Base-by-base conservation (phyloP, 2,329 filamentous ascomycete genomes). In the Colletotrichum nymphaeae region DNA sequence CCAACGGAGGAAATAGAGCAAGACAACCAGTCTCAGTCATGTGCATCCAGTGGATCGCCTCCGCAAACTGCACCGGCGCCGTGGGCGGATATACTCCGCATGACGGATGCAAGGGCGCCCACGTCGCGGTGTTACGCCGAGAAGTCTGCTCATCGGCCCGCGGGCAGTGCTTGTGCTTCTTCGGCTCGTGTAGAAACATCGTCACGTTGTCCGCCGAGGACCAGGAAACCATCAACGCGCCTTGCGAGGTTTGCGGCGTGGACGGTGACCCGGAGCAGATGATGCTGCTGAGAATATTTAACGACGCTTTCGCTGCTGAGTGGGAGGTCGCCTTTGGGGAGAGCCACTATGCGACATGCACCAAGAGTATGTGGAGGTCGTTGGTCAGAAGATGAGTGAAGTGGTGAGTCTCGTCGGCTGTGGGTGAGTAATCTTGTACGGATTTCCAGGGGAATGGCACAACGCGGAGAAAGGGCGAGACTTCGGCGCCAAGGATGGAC, bases 11-110 rank as follows among this genome's bases (percentile, higher is more conserved):
- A 26, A 26, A 4, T 26, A 26, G 26, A 26, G 26, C 3, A 26
- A 26, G 26, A 26, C 4, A 26, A 6, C 26, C 26, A 26, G 26
- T 26, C 26, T 4, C 26, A 26, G n/a, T 4, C 59, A 65, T 73
- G 70, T 69, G 70, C 67, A 70, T 65, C 60, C 70, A 73, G 67
- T 73, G 67, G 67, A 73, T 65, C 35, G 56, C 67, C 60, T 58
- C 70, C n/a, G 70, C 70, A 49, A 49, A 37, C 46, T 70, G 70
- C 59, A 35, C 35, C 53, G 30, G 16, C 26, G 59, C 67, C 19
- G 53, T 22, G 1, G 7, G 16, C 30, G 55, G 49, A 8, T 5
- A 22, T 59, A 28, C 19, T 5, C 24, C 57, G 53, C 69, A 12
- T 9, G 12, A 46, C 9, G 58, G 65, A 24, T 70, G 70, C 70